These are phyloP conservation scores for Paecilomyces fulvus DNA, from an alignment of 2,329 filamentous ascomycete species.

Conservation along the genomic window DNA sequence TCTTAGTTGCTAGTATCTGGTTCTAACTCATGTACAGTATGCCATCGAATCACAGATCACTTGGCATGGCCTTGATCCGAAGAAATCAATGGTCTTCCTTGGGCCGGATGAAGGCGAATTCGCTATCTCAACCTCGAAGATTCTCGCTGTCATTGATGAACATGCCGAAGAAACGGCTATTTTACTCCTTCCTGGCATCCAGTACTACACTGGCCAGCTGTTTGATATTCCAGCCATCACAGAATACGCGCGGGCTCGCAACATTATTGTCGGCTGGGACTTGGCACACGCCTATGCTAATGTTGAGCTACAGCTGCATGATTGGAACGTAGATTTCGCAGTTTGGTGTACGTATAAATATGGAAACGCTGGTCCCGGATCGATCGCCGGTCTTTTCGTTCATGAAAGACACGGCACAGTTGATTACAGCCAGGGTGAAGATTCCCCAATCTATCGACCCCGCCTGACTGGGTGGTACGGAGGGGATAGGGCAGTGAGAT, in stretches of 20 bases:
- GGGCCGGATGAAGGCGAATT: constrained; percentile 49
- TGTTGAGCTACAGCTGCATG: constrained; percentile 65
- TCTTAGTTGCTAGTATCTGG: neutral
- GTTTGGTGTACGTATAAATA: constrained; percentile 95
- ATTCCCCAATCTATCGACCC: constrained; percentile 48
- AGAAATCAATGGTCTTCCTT: constrained; percentile 63
- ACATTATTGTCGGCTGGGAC: constrained; percentile 73
- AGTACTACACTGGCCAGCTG: constrained; percentile 84
- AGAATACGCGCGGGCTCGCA: constrained; percentile 58
- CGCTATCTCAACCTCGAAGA: constrained; percentile 60
- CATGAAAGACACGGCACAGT: constrained; percentile 59
- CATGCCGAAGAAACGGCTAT: constrained; percentile 65
- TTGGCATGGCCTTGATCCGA: constrained; percentile 59
- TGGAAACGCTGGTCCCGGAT: constrained; percentile 72
- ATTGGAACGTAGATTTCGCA: constrained; percentile 85
- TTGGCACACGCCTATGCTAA: constrained; percentile 79
- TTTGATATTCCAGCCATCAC: constrained; percentile 77
- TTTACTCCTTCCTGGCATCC: constrained; percentile 73
- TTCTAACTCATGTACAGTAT: constrained; percentile 46
- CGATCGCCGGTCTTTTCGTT: constrained; percentile 70
- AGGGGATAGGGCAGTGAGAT: constrained; percentile 62
- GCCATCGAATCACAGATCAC: constrained; percentile 71
- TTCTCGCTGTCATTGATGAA: constrained; percentile 63
- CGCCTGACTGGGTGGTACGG: constrained; percentile 79
- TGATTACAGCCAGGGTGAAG: constrained; percentile 31